Base-by-base conservation (phyloP, 2,329 filamentous ascomycete species). In the Achaetomium macrosporum region DNA sequence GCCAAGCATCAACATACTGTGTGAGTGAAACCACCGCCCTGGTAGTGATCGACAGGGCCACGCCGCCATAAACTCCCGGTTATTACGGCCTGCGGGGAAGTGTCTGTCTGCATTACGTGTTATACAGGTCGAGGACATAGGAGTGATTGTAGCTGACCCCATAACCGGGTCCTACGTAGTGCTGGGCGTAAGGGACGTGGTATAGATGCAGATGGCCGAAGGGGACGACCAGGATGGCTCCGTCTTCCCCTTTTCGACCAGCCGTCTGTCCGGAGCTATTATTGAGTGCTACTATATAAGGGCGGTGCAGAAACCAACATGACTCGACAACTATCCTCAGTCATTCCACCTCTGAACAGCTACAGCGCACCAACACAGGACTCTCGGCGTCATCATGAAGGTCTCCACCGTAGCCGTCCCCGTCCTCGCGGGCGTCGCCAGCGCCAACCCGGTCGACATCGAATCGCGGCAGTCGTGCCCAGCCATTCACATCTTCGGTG, bases 381-480 rank as follows among this genome's bases (percentile, higher is more conserved):
- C 30, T 15, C 31, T 40, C 39, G 13, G 59, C 15, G 10, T 68
- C 56, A 51, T 66, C 2, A 64, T 65, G 54, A 57, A 60, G 51
- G 36, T 57, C 48, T 12, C 60, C 25, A 30, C 56, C 7, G 30
- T 58, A 49, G 42, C 64, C 63, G 13, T 68, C 60, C 2, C 61
- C 56, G 47, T 64, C 58, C 61, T 60, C 1, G 54, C 60, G 1
- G 63, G 63, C 11, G 63, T 69, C 64, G 49, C 74, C 73, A 59
- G 82, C 76, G 2, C 83, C 45, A 47, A 55, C 73, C 79, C 83
- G 77, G 7, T 79, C 76, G 0, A 82, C 60, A 63, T 84, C 77
- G 2, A 77, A 69, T 57, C 82, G 75, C 36, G 73, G 67, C 29
- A 84, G 63, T 77, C 2, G 13, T 75, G 73, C 55, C 72, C 73